Evolutionary conservation across 495 filamentous ascomycete species (phyloP), one percentile per base, ranked within the genome.

Genomic region (Thozetella sp.): DNA sequence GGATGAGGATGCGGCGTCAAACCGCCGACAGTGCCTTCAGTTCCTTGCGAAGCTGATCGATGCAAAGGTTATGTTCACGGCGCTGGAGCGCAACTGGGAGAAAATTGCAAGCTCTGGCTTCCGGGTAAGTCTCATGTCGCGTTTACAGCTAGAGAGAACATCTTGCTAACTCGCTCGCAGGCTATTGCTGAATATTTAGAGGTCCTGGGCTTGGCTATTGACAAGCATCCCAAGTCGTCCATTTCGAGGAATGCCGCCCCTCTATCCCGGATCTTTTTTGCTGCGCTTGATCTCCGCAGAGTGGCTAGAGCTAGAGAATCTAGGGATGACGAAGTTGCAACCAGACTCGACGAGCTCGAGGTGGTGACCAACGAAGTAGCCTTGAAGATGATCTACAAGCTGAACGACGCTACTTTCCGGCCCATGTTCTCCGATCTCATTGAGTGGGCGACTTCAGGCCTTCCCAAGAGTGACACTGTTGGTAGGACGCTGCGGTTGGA

Each of bases 391-490:
- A 90, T 95, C 53, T 91, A 96, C 76, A 97, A 97, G 81, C 83
- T 98, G 22, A 98, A 97, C 73, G 96, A 99, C 72, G 86, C 89
- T n/a, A 85, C 90, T 19, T 99, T 98, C 84, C 85, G 93, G n/a
- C 95, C 95, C 0, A 86, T 98, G 54, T 98, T 98, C 72, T 80
- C 85, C 17, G 85, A 86, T 56, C 73, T 97, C 4, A 78, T 93
- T 22, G 93, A 97, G 27, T 97, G 93, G 92, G 85, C 90, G 0
- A 75, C 22, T 67, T 74, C 58, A 58, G 76, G 58, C 57, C 74
- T 81, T n/a, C 74, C 87, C 22, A 90, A 87, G 74, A 82, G 82
- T 56, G 88, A 92, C 58, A 67, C 63, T 1, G 62, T 76, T 26
- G 86, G 82, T 30, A 80, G 72, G 48, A 67, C 80, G 10, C 72